Percentiles rank a stretch among this genome's conserved stretches.
These are phyloP conservation scores for Termitomyces sp. DNA, from an alignment of 768 basidiomycete species.

Conservation along the genomic window DNA sequence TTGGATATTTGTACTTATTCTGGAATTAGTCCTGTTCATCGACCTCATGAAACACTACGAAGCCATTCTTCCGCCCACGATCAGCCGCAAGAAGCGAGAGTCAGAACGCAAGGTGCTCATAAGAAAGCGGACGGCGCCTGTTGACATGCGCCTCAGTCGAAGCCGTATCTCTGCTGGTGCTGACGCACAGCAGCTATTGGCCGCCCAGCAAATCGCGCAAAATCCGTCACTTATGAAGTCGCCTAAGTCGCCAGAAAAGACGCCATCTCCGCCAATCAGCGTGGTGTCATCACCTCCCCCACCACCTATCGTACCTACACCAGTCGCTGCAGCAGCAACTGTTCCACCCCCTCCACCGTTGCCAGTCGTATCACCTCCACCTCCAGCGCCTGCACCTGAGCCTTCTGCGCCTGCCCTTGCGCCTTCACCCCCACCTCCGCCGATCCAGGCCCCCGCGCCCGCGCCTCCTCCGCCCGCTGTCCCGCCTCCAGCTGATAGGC, in stretches of 20 bases:
- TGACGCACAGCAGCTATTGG: slow-evolving; percentile 69
- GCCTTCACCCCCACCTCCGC: slow-evolving; percentile 29
- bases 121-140: slow-evolving; percentile 81
- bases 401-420: slow-evolving; percentile 23
- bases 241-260: slow-evolving; percentile 32
- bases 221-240: slow-evolving; percentile 42
- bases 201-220: slow-evolving; percentile 65
- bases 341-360: slow-evolving; percentile 13
- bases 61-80: slow-evolving; percentile 74
- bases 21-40: slow-evolving; percentile 67
- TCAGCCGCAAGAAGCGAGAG: slow-evolving; percentile 83
- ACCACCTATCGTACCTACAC: slow-evolving; percentile 16
- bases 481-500: slow-evolving; percentile 24
- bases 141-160: slow-evolving; percentile 88
- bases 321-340: background rate
- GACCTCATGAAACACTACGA: slow-evolving; percentile 80
- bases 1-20: slow-evolving; percentile 2
- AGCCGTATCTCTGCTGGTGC: slow-evolving; percentile 70
- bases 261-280: slow-evolving; percentile 27
- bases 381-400: slow-evolving; percentile 18
- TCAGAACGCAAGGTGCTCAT: slow-evolving; percentile 81
- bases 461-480: slow-evolving; percentile 23
- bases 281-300: slow-evolving; percentile 19
- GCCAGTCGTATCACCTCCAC: slow-evolving; percentile 20
- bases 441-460: slow-evolving; percentile 22